A percentile compares a stretch with the other conserved stretches of the same genome.
These are phyloP conservation scores for Magnusiomyces suaveolens DNA, from an alignment of 1,139 yeast genomes.

Conservation along the genomic window DNA sequence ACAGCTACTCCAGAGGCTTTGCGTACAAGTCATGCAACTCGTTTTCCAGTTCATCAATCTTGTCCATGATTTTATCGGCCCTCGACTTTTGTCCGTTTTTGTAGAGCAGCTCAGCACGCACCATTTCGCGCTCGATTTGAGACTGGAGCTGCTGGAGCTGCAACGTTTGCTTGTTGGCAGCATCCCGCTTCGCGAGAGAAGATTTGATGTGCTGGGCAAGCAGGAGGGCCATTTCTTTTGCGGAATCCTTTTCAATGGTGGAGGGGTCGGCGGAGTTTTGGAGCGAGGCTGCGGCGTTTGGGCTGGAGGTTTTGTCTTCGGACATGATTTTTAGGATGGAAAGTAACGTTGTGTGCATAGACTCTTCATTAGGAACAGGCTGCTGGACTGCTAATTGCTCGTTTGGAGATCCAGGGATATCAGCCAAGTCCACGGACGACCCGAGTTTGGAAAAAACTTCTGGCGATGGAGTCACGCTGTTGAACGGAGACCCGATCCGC, in stretches of 20 bases:
- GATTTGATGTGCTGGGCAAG: slow-evolving; percentile 15
- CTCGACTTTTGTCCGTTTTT: slow-evolving; percentile 14
- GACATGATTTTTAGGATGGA: slow-evolving; percentile 15
- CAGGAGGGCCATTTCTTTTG: slow-evolving; percentile 14
- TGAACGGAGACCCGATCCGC: no score
- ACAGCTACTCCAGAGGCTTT: no score
- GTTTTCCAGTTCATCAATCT: slow-evolving; percentile 14
- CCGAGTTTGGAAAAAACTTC: not conserved
- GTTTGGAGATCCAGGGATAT: not conserved
- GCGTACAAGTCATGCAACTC: slow-evolving; percentile 12
- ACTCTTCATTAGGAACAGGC: slow-evolving; percentile 1
- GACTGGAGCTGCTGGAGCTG: slow-evolving; percentile 13
- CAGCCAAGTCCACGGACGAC: no score
- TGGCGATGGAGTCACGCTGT: no score
- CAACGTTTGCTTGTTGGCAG: slow-evolving; percentile 13
- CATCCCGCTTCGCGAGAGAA: slow-evolving; percentile 14
- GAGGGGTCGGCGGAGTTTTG: not conserved
- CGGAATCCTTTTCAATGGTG: not conserved
- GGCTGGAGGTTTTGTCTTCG: slow-evolving; percentile 2
- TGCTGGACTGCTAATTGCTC: not conserved
- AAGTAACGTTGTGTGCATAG: slow-evolving; percentile 11
- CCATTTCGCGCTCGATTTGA: slow-evolving; percentile 14
- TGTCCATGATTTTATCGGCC: slow-evolving; percentile 15
- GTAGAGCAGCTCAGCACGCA: slow-evolving; percentile 14
- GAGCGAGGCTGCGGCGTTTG: not conserved